Evolutionary conservation across 2,329 filamentous ascomycete genomes (phyloP).

Genomic region (Simplicillium aogashimaense): DNA sequence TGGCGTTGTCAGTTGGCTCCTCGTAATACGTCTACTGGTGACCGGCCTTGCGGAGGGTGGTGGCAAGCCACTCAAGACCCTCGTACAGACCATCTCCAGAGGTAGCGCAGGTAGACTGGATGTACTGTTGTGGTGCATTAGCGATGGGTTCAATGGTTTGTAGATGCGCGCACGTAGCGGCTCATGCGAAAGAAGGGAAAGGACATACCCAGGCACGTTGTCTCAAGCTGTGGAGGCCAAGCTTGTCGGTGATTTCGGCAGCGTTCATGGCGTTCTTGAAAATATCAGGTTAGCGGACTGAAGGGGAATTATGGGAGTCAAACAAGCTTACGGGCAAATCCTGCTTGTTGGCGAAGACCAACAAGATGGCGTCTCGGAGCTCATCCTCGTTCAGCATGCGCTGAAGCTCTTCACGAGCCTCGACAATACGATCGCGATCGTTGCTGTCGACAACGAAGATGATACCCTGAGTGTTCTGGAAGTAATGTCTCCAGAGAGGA

Average conservation of each 20-base stretch:
- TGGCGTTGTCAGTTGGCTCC: slow-evolving; percentile 18
- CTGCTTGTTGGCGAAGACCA: slow-evolving; percentile 99
- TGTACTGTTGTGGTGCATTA: slow-evolving; percentile 54
- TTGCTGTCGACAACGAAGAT: slow-evolving; percentile 99
- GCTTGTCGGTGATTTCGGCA: slow-evolving; percentile 99
- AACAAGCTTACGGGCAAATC: slow-evolving; percentile 75
- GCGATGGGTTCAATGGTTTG: neutral
- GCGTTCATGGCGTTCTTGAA: slow-evolving; percentile 96
- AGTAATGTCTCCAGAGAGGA: slow-evolving; percentile 99
- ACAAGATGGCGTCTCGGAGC: slow-evolving; percentile 89
- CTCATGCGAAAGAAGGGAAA: slow-evolving; percentile 1
- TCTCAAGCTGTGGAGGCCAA: slow-evolving; percentile 97
- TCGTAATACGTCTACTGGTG: slow-evolving; percentile 42
- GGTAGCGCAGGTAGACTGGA: slow-evolving; percentile 98
- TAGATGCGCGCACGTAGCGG: neutral
- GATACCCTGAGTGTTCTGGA: slow-evolving; percentile 98
- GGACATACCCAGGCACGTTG: slow-evolving; percentile 93
- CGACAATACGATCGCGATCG: slow-evolving; percentile 94
- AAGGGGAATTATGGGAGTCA: neutral
- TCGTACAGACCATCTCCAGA: slow-evolving; percentile 99
- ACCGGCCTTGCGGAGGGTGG: slow-evolving; percentile 68
- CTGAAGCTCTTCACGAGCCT: slow-evolving; percentile 92
- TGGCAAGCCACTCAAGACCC: slow-evolving; percentile 89
- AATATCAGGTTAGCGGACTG: slow-evolving; percentile 10
- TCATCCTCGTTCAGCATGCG: slow-evolving; percentile 99